phyloP scores from a whole-genome alignment of 2,329 filamentous ascomycete species.

The Alternaria tenuissima region DNA sequence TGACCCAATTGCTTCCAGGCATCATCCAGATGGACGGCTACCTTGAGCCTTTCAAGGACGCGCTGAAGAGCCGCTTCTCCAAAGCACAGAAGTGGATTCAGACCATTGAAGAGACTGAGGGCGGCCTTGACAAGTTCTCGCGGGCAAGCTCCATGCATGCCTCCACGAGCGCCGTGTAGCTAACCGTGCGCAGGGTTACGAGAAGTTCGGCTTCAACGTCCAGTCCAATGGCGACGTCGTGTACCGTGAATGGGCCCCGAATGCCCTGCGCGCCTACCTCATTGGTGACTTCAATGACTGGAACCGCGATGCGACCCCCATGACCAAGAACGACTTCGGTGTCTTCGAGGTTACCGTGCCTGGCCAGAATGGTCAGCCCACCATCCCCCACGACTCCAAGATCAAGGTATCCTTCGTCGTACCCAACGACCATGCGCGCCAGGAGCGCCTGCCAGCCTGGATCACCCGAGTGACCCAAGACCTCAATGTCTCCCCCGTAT shows the following conservation, averaged over 20 bases:
- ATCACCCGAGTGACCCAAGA: constrained; percentile 98
- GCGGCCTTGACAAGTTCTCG: constrained; percentile 90
- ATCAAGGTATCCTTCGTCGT: constrained; percentile 91
- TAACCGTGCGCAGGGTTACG: constrained; percentile 71
- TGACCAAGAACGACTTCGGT: constrained; percentile 86
- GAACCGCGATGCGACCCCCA: constrained; percentile 82
- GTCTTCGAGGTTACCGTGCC: constrained; percentile 85
- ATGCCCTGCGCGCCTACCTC: constrained; percentile 82
- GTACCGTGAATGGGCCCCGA: constrained; percentile 97
- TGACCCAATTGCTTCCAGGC: constrained; percentile 63
- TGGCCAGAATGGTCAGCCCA: constrained; percentile 74
- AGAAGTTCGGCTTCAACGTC: constrained; percentile 86
- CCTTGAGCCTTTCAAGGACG: constrained; percentile 83
- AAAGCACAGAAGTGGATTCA: constrained; percentile 89
- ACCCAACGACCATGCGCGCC: constrained; percentile 75
- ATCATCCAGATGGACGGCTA: constrained; percentile 89
- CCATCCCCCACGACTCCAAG: constrained; percentile 92
- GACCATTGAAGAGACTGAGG: constrained; percentile 81
- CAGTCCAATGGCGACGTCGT: constrained; percentile 81
- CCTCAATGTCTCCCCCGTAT: constrained; percentile 84
- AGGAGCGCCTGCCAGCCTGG: constrained; percentile 93
- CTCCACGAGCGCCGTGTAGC: constrained; percentile 9
- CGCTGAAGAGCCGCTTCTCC: constrained; percentile 77
- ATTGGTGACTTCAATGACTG: constrained; percentile 97
- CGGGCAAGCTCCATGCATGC: constrained; percentile 62